These are phyloP conservation scores for Letharia columbiana DNA, from an alignment of 495 filamentous ascomycete genomes.

Conservation along the genomic window DNA sequence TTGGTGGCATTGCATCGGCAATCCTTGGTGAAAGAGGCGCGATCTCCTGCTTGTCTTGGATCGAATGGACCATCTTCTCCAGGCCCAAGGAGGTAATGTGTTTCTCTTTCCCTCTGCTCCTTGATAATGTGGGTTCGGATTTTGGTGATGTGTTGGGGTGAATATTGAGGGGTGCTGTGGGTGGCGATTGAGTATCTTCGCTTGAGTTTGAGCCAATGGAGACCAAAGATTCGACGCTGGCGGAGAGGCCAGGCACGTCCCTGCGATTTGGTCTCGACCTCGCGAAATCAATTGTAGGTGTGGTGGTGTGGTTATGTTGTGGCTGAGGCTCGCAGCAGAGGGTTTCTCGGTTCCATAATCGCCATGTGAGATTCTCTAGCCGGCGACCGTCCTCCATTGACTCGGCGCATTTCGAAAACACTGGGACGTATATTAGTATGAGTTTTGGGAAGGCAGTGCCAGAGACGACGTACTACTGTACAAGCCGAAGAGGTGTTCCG, in stretches of 20 bases:
- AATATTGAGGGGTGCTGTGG: slow-evolving; percentile 45
- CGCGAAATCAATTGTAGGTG: slow-evolving; percentile 36
- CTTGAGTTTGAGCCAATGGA: slow-evolving; percentile 66
- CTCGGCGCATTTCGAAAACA: slow-evolving; percentile 91
- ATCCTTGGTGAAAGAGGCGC: slow-evolving; percentile 41
- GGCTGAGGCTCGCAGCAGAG: slow-evolving; percentile 77
- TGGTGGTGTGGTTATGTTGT: slow-evolving; percentile 34
- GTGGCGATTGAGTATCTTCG: slow-evolving; percentile 46
- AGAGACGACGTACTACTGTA: slow-evolving; percentile 73
- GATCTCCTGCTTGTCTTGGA: slow-evolving; percentile 70
- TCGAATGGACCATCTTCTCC: slow-evolving; percentile 84
- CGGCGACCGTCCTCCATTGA: slow-evolving; percentile 88
- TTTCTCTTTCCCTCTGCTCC: slow-evolving; percentile 67
- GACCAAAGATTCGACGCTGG: slow-evolving; percentile 74
- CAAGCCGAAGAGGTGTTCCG: slow-evolving; percentile 92
- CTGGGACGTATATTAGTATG: slow-evolving; percentile 38
- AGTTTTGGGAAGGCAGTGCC: slow-evolving; percentile 1
- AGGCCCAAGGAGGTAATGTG: slow-evolving; percentile 83
- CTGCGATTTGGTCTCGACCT: slow-evolving; percentile 36
- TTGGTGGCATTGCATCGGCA: slow-evolving; percentile 31
- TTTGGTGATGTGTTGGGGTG: slow-evolving; percentile 16
- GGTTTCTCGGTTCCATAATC: slow-evolving; percentile 91
- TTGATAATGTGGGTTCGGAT: slow-evolving; percentile 41
- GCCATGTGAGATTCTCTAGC: slow-evolving; percentile 92
- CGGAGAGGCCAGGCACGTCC: slow-evolving; percentile 80